Evolutionary conservation across 352 stramenopile species (phyloP).

Genomic region (Globisporangium nunn): DNA sequence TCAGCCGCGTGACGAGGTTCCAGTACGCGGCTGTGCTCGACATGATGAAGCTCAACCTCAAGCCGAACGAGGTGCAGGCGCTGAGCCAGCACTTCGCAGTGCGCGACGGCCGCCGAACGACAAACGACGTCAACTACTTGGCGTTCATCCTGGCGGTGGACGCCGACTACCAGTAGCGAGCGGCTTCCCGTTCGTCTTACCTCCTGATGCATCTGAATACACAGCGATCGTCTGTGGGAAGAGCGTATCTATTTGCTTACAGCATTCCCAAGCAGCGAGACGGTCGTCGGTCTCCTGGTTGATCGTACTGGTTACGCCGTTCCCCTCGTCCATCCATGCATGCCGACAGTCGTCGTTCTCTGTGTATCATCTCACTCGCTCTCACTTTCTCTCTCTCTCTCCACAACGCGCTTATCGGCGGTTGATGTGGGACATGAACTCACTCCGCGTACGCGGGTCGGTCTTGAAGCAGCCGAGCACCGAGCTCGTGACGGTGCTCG

Average conservation of each 20-base stretch:
- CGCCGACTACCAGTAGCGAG: conserved; percentile 43
- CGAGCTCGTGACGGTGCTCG: conserved; percentile 95
- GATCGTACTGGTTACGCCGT: conserved; percentile 32
- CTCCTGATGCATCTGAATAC: not conserved
- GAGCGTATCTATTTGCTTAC: conserved; percentile 25
- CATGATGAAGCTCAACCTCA: conserved; percentile 69
- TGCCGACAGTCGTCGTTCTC: not conserved
- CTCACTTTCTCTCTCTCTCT: not conserved
- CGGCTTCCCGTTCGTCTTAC: not conserved
- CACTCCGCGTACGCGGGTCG: conserved; percentile 83
- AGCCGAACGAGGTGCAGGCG: conserved; percentile 39
- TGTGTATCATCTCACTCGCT: not conserved
- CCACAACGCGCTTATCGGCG: conserved; percentile 34
- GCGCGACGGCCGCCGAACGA: conserved; percentile 38
- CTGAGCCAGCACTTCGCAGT: conserved; percentile 49
- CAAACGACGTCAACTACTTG: conserved; percentile 74
- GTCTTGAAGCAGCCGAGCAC: conserved; percentile 96
- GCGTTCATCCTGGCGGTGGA: conserved; percentile 70
- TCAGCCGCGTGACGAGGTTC: conserved; percentile 68
- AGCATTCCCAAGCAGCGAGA: conserved; percentile 34
- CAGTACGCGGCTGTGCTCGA: conserved; percentile 80
- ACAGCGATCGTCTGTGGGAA: conserved; percentile 14
- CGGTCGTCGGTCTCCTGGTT: conserved; percentile 23
- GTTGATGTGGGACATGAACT: conserved; percentile 88
- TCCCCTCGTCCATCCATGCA: conserved; percentile 14